These are phyloP conservation scores for Diaporthe ilicicola DNA, from an alignment of 2,329 filamentous ascomycete species.

Conservation along the genomic window DNA sequence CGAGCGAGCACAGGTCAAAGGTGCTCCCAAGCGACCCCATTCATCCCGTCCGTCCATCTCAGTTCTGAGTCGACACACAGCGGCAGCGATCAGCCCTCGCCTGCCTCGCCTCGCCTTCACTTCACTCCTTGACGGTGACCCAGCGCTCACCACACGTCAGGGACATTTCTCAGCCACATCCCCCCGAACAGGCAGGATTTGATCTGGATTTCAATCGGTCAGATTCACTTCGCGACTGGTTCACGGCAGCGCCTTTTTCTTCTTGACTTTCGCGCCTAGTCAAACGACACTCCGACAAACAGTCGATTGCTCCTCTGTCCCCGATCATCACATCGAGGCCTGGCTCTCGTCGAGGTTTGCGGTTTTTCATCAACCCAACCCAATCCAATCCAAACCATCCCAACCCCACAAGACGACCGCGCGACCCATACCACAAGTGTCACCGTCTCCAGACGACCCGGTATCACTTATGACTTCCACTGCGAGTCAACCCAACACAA, in stretches of 20 bases:
- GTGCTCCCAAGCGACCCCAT: constrained; percentile 21
- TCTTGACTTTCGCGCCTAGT: constrained; percentile 11
- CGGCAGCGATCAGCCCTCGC: background rate
- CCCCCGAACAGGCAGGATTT: constrained; percentile 6
- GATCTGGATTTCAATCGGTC: constrained; percentile 21
- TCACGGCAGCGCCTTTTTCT: constrained; percentile 23
- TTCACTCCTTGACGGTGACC: constrained; percentile 27
- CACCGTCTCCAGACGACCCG: constrained; percentile 30
- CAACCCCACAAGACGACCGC: constrained; percentile 15
- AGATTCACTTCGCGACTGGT: constrained; percentile 25
- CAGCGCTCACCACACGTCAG: constrained; percentile 11
- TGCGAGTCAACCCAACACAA: constrained; percentile 62
- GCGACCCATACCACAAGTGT: constrained; percentile 30
- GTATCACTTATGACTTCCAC: constrained; percentile 67
- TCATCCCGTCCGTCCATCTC: constrained; percentile 14
- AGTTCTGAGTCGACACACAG: constrained; percentile 15
- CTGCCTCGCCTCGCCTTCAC: constrained; percentile 13
- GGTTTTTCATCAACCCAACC: constrained; percentile 1
- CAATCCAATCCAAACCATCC: background rate
- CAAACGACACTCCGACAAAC: constrained; percentile 6
- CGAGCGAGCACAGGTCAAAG: constrained; percentile 27
- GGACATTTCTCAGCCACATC: constrained; percentile 3
- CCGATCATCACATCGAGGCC: constrained; percentile 11
- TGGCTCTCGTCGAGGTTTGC: constrained; percentile 2
- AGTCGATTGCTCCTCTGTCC: background rate